Conservation (phyloP, 1,139 yeast species). For the Entelexis sorbosivorans region DNA sequence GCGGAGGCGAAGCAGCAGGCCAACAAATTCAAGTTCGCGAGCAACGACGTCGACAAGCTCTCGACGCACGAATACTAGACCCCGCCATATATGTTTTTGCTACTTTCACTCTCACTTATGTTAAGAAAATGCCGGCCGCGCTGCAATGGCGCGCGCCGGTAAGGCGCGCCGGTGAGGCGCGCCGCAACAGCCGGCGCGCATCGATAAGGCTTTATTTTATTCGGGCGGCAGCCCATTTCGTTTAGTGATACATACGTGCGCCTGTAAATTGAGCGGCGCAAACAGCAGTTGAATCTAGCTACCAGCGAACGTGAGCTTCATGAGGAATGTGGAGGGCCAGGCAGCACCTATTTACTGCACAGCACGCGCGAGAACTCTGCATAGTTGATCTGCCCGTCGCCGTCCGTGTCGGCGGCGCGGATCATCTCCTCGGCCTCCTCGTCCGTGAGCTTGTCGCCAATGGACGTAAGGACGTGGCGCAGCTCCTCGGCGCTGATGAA, state of each 20-base stretch:
- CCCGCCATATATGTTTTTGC: no score
- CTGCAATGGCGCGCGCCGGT: no score
- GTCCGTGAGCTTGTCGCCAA: conserved; percentile 91
- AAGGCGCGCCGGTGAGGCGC: not conserved
- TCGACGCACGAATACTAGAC: no score
- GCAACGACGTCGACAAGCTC: no score
- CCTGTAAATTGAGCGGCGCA: not conserved
- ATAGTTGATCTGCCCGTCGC: conserved; percentile 92
- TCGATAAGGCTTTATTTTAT: no score
- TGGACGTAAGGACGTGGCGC: conserved; percentile 89
- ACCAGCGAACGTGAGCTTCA: not conserved
- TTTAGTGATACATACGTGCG: not conserved
- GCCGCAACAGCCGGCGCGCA: not conserved
- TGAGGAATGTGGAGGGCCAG: not conserved
- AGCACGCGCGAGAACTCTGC: conserved; percentile 83
- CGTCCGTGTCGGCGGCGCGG: conserved; percentile 83
- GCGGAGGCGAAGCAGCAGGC: no score
- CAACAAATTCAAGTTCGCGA: no score
- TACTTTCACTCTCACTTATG: no score
- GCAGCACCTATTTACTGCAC: conserved; percentile 26
- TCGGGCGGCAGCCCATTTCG: not conserved
- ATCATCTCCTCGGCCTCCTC: conserved; percentile 96
- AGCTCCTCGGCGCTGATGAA: conserved; percentile 92
- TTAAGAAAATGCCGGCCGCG: no score
- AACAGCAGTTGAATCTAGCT: not conserved